phyloP scores from a whole-genome alignment of 495 filamentous ascomycete species.

The Penicillium macrosclerotiorum region DNA sequence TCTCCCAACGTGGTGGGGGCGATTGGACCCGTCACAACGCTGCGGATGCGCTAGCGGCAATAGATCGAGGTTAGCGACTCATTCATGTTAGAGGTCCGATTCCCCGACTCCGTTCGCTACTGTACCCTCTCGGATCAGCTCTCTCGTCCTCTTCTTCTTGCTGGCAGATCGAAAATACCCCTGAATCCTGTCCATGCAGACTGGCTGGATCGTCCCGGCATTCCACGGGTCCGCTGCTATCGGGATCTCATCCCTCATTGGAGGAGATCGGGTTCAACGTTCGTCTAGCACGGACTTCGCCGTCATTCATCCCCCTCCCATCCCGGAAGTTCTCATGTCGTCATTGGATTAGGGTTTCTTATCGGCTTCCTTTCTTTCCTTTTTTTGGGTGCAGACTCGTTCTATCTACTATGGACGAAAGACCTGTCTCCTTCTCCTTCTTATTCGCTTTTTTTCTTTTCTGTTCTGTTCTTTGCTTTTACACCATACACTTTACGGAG shows the following conservation, averaged over 20 bases:
- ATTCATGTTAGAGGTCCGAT: too few species aligned
- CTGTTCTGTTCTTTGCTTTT: too few species aligned
- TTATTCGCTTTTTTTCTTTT: too few species aligned
- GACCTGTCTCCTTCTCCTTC: too few species aligned
- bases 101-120: too few species aligned
- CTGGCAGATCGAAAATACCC: too few species aligned
- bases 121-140: too few species aligned
- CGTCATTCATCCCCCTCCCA: neutral
- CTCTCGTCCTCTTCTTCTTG: neutral
- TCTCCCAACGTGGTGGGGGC: conserved; percentile 5
- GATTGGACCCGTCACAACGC: conserved; percentile 16
- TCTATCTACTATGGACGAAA: too few species aligned
- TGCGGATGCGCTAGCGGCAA: conserved; percentile 10
- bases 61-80: conserved; percentile 9
- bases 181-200: neutral
- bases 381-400: too few species aligned
- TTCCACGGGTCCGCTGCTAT: neutral
- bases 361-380: too few species aligned
- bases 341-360: too few species aligned
- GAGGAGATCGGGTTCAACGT: neutral
- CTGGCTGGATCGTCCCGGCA: conserved; percentile 4
- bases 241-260: conserved; percentile 13
- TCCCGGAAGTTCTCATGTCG: neutral
- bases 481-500: too few species aligned
- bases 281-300: conserved; percentile 1